Conservation (phyloP, 495 filamentous ascomycete species). For the Chaetomium tenue region DNA sequence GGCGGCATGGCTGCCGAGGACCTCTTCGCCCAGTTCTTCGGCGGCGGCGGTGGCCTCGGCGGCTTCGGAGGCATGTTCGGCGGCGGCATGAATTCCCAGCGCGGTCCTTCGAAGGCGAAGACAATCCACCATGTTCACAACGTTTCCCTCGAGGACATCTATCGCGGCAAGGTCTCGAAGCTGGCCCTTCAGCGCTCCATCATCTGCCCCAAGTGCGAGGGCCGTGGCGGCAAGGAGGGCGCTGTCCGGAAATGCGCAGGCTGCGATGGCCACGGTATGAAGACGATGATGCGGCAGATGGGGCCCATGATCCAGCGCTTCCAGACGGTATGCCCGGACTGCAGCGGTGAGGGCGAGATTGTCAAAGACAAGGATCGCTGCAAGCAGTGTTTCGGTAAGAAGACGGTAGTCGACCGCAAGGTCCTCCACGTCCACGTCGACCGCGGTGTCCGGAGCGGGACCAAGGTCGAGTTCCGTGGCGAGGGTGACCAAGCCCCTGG, state of each 20-base stretch:
- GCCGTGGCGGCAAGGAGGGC: conserved; percentile 95
- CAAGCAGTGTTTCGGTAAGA: conserved; percentile 93
- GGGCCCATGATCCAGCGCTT: conserved; percentile 99
- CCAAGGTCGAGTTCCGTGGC: conserved; percentile 92
- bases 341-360: conserved; percentile 93
- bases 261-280: conserved; percentile 94
- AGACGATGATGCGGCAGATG: conserved; percentile 99
- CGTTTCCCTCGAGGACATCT: conserved; percentile 95
- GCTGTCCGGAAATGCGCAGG: conserved; percentile 86
- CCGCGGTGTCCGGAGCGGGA: conserved; percentile 85
- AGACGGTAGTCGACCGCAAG: conserved; percentile 95
- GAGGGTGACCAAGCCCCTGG: conserved; percentile 97
- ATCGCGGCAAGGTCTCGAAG: conserved; percentile 96
- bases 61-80: conserved; percentile 81
- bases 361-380: conserved; percentile 95
- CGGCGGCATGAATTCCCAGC: conserved; percentile 69
- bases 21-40: conserved; percentile 97
- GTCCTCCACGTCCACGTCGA: conserved; percentile 98
- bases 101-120: conserved; percentile 88
- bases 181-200: conserved; percentile 95
- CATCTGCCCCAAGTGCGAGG: conserved; percentile 92
- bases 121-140: conserved; percentile 98
- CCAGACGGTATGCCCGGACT: conserved; percentile 98
- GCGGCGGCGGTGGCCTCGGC: conserved; percentile 73
- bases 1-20: conserved; percentile 95